Base-by-base conservation (phyloP, 2,329 filamentous ascomycete species). In the Aureobasidium sp. region DNA sequence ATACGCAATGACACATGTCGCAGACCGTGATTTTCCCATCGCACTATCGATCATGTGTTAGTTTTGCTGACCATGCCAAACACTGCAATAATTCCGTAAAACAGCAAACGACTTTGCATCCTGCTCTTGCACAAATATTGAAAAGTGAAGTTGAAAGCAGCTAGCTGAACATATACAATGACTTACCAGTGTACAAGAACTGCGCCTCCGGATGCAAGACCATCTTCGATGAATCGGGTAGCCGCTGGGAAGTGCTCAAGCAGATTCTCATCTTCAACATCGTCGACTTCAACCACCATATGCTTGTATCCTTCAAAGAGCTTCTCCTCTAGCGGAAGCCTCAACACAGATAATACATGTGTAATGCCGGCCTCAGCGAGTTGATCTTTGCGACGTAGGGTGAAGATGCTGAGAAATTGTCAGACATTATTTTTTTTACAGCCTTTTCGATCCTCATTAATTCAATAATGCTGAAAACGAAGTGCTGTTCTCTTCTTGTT, bases 1-100 rank as follows among this genome's bases (percentile, higher is more conserved):
- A 75, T 92, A 97, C 65, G 94, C 93, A 63, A 95, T 83, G 61
- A 90, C 83, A 67, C 90, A 84, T 36, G 91, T 87, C 67, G 93
- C 89, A 52, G 93, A 97, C 63, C 94, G 89, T 37, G 92, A 97
- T 77, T 95, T 96, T 59, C 94, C 94, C 86, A 96, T 96, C 26
- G 92, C 93, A 81, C 94, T 96, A 76, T 83, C 80, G 10, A 56
- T 64, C 63, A 66, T 50, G 65, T 64, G 59, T 53, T 13, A 34
- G 48, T 29, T 15, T 39, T 44, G 10, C 48, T 36, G 12, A 15
- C 15, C 3, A 3, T 15, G 7, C 26, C 26, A 47, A n/a, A 15
- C 13, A 2, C n/a, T 48, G 15, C 13, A 12, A 46, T 1, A 46
- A 2, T 46, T 7, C 2, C 5, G 43, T 27, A 2, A 41, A 20